These are phyloP conservation scores for Boletus rubroflammeus DNA, from an alignment of 768 basidiomycete species.

Conservation along the genomic window DNA sequence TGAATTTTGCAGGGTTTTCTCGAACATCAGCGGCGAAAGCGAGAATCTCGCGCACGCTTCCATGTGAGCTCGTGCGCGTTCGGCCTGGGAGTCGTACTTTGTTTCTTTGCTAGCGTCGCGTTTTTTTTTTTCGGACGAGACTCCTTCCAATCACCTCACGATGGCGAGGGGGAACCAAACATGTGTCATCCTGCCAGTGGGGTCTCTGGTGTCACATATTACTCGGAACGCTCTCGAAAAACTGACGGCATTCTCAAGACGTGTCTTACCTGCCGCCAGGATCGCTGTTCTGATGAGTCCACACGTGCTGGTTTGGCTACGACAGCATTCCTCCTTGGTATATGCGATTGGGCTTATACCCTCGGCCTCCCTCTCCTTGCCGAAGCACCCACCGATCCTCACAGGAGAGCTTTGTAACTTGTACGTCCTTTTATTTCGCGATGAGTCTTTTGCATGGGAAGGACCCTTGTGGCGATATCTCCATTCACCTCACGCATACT, in stretches of 20 bases:
- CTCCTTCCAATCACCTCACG: background rate
- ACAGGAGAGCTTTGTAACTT: background rate
- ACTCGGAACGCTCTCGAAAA: background rate
- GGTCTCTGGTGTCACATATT: background rate
- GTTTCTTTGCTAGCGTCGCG: background rate
- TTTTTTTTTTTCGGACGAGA: background rate
- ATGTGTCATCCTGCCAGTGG: background rate
- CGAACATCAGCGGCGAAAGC: background rate
- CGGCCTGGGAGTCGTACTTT: background rate
- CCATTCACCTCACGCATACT: background rate
- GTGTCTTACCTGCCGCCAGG: conserved; percentile 1
- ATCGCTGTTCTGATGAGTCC: background rate
- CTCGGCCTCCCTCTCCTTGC: background rate
- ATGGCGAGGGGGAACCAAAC: conserved; percentile 1
- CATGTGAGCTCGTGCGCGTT: background rate
- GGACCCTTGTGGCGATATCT: background rate
- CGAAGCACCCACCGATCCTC: background rate
- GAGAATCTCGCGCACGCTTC: background rate
- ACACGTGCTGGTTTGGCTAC: background rate
- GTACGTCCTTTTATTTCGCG: background rate
- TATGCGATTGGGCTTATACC: background rate
- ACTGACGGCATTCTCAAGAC: conserved; percentile 13
- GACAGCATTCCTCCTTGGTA: background rate
- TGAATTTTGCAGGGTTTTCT: background rate
- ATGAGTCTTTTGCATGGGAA: background rate